Conservation (phyloP, 257 asterid genomes). For the Verbascum thapsus region DNA sequence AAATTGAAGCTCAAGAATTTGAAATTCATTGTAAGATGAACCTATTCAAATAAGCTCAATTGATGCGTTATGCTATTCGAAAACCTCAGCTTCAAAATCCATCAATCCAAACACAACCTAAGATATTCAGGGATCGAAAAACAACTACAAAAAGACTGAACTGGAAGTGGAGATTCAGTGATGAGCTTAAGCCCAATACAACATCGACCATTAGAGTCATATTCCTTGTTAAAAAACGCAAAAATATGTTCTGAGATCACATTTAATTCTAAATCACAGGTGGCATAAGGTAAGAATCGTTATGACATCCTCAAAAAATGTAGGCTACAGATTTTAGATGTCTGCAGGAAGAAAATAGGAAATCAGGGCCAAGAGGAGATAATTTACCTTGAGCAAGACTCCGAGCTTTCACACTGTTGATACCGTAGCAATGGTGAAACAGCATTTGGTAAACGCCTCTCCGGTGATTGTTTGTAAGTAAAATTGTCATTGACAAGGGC, state of each 20-base stretch:
- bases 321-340: slow-evolving; percentile 11
- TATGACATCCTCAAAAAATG: slow-evolving; percentile 16
- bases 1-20: too few relatives aligned
- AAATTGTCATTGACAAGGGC: slow-evolving; percentile 35
- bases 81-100: too few relatives aligned
- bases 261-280: slow-evolving; percentile 7
- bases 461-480: slow-evolving; percentile 49
- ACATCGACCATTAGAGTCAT: slow-evolving; percentile 16
- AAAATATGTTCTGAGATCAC: slow-evolving; percentile 2
- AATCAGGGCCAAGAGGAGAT: slow-evolving; percentile 27
- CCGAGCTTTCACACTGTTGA: slow-evolving; percentile 85
- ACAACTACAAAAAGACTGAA: not conserved
- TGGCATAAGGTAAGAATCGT: not conserved
- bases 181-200: slow-evolving; percentile 2
- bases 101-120: too few relatives aligned
- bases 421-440: slow-evolving; percentile 59
- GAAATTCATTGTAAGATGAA: too few relatives aligned
- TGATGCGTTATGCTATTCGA: too few relatives aligned
- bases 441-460: slow-evolving; percentile 53
- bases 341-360: slow-evolving; percentile 19
- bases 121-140: not conserved
- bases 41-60: too few relatives aligned
- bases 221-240: slow-evolving; percentile 4
- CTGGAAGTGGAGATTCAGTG: not conserved
- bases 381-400: slow-evolving; percentile 78